Evolutionary conservation across 2,329 filamentous ascomycete species (phyloP), one percentile per base, ranked within the genome.

Genomic region (Chrysoporthe cubensis): DNA sequence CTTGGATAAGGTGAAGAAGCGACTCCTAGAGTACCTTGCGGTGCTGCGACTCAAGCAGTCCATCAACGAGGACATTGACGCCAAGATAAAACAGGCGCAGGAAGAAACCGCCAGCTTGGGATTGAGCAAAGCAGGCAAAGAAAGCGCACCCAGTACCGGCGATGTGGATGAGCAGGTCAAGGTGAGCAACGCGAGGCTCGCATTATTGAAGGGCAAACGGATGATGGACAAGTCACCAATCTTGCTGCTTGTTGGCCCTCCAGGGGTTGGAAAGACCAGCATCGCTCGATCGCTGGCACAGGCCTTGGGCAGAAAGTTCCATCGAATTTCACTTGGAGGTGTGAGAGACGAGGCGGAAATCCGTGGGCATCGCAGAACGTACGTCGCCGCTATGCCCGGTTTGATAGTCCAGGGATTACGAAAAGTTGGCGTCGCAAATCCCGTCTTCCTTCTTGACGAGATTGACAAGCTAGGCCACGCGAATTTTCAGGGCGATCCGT

Each of bases 371-470:
- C 88, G 96, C 66, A 87, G 96, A 73, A 99, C 96, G 0, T 99
- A 99, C 76, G 96, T 99, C 68, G 96, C 96, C 32, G 96, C 96
- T n/a, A 97, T 99, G 95, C 96, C 96, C 11, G 96, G 96, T 65
- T 84, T 98, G 66, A 91, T 99, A 68, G 94, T 98, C 42, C 94
- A 94, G 77, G 96, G 95, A 0, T 78, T 99, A 66, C 94, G 96
- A 81, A 99, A 98, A 81, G 95, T 96, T 43, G 95, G 94, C 59
- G 95, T 98, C 26, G 89, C 93, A 2, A 99, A 99, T 76, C 96
- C 96, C 0, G 95, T 99, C 66, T 92, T 99, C 80, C 82, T 99
- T 58, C 88, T 99, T 14, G 96, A 99, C 76, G 96, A 99, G 81
- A 97, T 99, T 73, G 96, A 99, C 84, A 99, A 99, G 84, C 87